phyloP scores from a whole-genome alignment of 306 rosid genomes.

The Cercis canadensis region DNA sequence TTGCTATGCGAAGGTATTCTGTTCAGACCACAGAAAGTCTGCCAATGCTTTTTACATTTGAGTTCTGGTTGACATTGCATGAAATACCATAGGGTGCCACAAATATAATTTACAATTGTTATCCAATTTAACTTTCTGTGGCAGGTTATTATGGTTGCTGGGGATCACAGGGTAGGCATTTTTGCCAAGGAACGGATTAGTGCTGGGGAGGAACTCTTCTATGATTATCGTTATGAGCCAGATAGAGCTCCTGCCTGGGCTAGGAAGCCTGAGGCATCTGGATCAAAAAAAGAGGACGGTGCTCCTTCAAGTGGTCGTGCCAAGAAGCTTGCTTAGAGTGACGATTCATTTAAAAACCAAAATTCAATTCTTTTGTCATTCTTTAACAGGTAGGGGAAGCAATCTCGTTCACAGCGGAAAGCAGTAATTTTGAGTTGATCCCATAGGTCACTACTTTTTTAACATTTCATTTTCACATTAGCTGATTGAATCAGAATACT shows the following conservation, averaged over 20 bases:
- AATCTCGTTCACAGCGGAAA: slow-evolving; percentile 55
- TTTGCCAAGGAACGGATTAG: slow-evolving; percentile 95
- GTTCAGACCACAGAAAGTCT: slow-evolving; percentile 2
- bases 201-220: slow-evolving; percentile 97
- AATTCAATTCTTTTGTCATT: slow-evolving; percentile 54
- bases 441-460: slow-evolving; percentile 42
- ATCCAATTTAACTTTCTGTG: slow-evolving; percentile 28
- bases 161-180: slow-evolving; percentile 98
- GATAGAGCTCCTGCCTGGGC: slow-evolving; percentile 99
- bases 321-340: slow-evolving; percentile 82
- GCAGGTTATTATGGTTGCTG: slow-evolving; percentile 99
- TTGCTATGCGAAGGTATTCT: slow-evolving; percentile 91
- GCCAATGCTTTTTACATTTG: not conserved
- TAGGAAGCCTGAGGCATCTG: slow-evolving; percentile 84
- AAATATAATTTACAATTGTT: not conserved
- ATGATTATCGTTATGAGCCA: slow-evolving; percentile 94
- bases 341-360: slow-evolving; percentile 36
- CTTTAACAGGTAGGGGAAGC: slow-evolving; percentile 63
- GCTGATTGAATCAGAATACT: slow-evolving; percentile 43
- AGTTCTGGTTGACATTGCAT: slow-evolving; percentile 25
- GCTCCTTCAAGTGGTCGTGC: slow-evolving; percentile 97
- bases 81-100: not conserved
- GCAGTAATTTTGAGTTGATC: slow-evolving; percentile 50
- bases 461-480: slow-evolving; percentile 53
- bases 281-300: slow-evolving; percentile 83